A percentile compares a stretch with the other conserved stretches of the same genome.
phyloP scores from a whole-genome alignment of 2,329 filamentous ascomycete species.

The Arthrobotrys conoides region DNA sequence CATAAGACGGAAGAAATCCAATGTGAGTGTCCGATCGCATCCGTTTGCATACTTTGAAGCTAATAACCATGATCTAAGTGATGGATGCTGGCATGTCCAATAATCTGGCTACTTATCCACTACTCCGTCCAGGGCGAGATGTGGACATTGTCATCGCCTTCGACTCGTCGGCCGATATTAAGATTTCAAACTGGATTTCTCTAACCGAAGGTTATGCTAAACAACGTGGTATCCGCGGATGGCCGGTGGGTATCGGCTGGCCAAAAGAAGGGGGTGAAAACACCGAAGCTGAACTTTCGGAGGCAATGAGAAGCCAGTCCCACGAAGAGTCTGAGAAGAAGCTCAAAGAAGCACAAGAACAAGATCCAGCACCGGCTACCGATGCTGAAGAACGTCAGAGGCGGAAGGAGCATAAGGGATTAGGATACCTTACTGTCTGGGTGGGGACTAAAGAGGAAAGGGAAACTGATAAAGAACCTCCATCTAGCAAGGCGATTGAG shows the following conservation, averaged over 20 bases:
- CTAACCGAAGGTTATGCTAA: conserved; percentile 93
- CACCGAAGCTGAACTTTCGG: conserved; percentile 76
- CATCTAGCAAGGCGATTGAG: conserved; percentile 72
- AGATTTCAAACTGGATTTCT: conserved; percentile 94
- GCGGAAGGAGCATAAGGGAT: conserved; percentile 64
- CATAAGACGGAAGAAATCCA: conserved; percentile 72
- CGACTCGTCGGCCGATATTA: conserved; percentile 93
- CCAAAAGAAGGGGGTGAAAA: conserved; percentile 75
- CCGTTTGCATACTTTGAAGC: neutral
- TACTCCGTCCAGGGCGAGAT: conserved; percentile 87
- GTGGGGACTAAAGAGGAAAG: conserved; percentile 86
- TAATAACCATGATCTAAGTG: conserved; percentile 10
- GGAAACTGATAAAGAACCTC: conserved; percentile 72
- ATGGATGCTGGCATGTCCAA: conserved; percentile 96
- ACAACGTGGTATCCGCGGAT: conserved; percentile 91
- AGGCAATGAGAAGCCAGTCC: conserved; percentile 75
- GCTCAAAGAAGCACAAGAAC: conserved; percentile 73
- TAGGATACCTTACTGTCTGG: conserved; percentile 96
- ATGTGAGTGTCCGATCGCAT: conserved; percentile 13
- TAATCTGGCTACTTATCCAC: conserved; percentile 94
- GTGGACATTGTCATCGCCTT: conserved; percentile 94
- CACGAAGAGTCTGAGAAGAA: conserved; percentile 75
- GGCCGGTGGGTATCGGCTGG: conserved; percentile 97
- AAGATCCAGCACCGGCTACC: conserved; percentile 67
- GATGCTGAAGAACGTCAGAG: conserved; percentile 61